phyloP scores from a whole-genome alignment of 2,329 filamentous ascomycete species.

The Colletotrichum chlorophyti region DNA sequence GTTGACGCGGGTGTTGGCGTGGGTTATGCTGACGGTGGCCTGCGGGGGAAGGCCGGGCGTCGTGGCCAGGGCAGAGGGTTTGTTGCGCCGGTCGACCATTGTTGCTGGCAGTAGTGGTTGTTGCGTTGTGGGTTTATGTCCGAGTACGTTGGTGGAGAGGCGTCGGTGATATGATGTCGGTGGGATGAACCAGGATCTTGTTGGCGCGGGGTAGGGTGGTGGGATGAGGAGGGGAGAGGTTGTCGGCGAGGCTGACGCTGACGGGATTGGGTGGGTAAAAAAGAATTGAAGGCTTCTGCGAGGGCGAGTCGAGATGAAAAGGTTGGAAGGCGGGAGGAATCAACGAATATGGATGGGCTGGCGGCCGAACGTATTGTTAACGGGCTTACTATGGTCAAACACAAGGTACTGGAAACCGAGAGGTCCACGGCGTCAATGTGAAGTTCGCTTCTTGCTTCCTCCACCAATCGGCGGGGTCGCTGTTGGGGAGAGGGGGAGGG shows the following conservation, averaged over 20 bases:
- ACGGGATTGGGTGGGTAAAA: background rate
- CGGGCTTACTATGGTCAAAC: no score
- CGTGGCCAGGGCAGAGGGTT: conserved; percentile 77
- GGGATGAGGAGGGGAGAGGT: background rate
- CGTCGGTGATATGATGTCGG: conserved; percentile 2
- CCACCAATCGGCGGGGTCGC: no score
- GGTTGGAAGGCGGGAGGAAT: no score
- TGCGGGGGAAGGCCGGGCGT: conserved; percentile 78
- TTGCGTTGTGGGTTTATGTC: background rate
- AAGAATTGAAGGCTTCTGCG: background rate
- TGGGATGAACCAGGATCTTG: background rate
- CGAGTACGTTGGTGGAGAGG: background rate
- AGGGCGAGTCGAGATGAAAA: background rate
- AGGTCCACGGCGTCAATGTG: no score
- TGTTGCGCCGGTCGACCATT: conserved; percentile 87
- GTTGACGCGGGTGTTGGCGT: conserved; percentile 75
- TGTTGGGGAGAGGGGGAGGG: no score
- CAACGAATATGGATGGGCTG: no score
- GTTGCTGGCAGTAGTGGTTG: background rate
- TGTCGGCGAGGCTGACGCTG: no score
- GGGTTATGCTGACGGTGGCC: conserved; percentile 76
- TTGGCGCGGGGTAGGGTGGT: background rate
- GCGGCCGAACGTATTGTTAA: no score
- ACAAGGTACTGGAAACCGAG: no score
- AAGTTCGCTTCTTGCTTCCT: no score